Percentiles rank a stretch among this genome's conserved stretches.
phyloP scores from a whole-genome alignment of 208 protist genomes.

The Lotmaria passim region DNA sequence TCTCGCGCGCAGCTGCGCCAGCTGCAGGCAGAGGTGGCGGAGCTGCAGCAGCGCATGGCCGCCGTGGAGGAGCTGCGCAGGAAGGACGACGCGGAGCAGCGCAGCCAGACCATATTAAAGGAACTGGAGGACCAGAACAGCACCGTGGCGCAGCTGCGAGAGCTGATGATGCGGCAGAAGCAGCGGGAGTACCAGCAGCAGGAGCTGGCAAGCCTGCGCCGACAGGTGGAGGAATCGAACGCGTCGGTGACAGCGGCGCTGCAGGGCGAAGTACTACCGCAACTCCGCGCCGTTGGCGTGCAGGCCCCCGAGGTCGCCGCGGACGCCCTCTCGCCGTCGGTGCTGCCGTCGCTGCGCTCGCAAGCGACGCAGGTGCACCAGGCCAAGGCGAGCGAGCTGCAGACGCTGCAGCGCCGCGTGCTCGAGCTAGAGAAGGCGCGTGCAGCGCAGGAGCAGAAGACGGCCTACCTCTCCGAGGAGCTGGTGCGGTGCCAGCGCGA shows the following conservation, averaged over 20 bases:
- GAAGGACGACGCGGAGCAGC: slow-evolving; percentile 42
- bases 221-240: slow-evolving; percentile 44
- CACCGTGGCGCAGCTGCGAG: slow-evolving; percentile 49
- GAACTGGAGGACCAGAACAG: slow-evolving; percentile 62
- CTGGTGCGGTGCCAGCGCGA: slow-evolving; percentile 15
- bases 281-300: slow-evolving; percentile 34
- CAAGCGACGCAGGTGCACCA: slow-evolving; percentile 30
- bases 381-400: slow-evolving; percentile 39
- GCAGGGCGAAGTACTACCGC: slow-evolving; percentile 43
- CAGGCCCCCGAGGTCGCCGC: slow-evolving; percentile 7
- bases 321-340: slow-evolving; percentile 14
- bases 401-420: slow-evolving; percentile 25
- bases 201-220: slow-evolving; percentile 48
- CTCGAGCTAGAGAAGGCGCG: slow-evolving; percentile 42
- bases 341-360: slow-evolving; percentile 18
- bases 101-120: slow-evolving; percentile 42
- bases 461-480: slow-evolving; percentile 29
- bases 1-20: slow-evolving; percentile 22
- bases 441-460: slow-evolving; percentile 44
- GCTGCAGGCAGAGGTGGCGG: slow-evolving; percentile 37
- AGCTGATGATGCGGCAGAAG: slow-evolving; percentile 61
- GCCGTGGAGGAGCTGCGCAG: slow-evolving; percentile 51
- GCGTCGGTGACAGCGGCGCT: slow-evolving; percentile 32
- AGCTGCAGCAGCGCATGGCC: slow-evolving; percentile 54
- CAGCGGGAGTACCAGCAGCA: slow-evolving; percentile 37